phyloP scores from a whole-genome alignment of 768 basidiomycete species.

The Crassisporium funariophilum region DNA sequence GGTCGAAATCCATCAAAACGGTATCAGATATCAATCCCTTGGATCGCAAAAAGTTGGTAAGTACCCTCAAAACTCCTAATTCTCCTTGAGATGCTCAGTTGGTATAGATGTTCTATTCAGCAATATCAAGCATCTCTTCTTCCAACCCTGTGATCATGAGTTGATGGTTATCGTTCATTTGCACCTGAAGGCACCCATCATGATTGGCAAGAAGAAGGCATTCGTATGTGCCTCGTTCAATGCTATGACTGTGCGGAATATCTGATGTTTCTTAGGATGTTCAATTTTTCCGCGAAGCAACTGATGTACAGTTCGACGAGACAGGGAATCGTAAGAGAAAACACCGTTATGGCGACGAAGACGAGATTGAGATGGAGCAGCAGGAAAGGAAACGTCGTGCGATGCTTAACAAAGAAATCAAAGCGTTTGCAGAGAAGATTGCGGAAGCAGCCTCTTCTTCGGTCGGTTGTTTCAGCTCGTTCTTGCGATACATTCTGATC shows the following conservation, averaged over 20 bases:
- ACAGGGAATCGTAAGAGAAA: conserved; percentile 99
- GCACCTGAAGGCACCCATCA: conserved; percentile 93
- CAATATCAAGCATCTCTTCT: conserved; percentile 98
- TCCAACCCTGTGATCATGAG: conserved; percentile 98
- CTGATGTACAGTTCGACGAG: conserved; percentile 97
- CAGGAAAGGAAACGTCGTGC: conserved; percentile 91
- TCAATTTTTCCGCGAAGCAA: conserved; percentile 97
- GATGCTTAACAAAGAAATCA: conserved; percentile 92
- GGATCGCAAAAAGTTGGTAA: conserved; percentile 90
- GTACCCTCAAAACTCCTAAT: conserved; percentile 23
- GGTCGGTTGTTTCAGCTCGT: conserved; percentile 45
- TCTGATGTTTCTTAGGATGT: conserved; percentile 64
- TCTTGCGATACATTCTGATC: conserved; percentile 6
- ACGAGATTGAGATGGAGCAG: conserved; percentile 98
- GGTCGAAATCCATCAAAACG: conserved; percentile 97
- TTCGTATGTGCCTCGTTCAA: conserved; percentile 55
- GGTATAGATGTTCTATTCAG: conserved; percentile 85
- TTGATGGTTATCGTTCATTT: conserved; percentile 92
- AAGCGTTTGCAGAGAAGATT: conserved; percentile 89
- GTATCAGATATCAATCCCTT: conserved; percentile 88
- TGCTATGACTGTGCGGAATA: conserved; percentile 3
- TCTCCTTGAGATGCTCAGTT: background rate
- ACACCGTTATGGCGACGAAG: conserved; percentile 96
- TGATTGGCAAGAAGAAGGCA: conserved; percentile 98
- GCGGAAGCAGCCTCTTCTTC: conserved; percentile 79